Evolutionary conservation across 192 early-diverging fungal species (phyloP), one percentile per base, ranked within the genome.

Genomic region (Chytriomyces confervae): DNA sequence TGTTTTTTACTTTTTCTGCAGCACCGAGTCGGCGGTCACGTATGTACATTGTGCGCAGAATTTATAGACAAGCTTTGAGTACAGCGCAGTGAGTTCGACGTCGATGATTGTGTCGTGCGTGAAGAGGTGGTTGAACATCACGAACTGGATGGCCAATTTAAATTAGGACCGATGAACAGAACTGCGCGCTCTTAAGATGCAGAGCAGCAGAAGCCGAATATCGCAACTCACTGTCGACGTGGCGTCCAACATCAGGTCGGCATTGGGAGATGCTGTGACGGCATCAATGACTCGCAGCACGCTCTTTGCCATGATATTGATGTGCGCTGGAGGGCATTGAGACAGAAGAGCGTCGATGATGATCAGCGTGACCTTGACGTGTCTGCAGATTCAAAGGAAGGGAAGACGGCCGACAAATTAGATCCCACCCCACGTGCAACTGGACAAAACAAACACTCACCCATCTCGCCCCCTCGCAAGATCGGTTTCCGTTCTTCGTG

Each of bases 221-320:
- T 36, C 36, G 36, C 53, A 36, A 77, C 77, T 65, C 81, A 92
- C 91, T 9, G 91, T 91, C 47, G 79, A 83, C 36, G 89, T 86
- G 60, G 91, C 91, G 3, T 86, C 80, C 64, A 86, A 68, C 0
- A 91, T 71, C 51, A 95, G 80, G 46, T 88, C 91, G n/a, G 83
- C 50, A 62, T 94, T 89, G 24, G 84, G 82, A n/a, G 84, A 85
- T 20, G 84, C 81, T 13, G 93, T 76, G 24, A 87, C 80, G n/a
- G 88, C 86, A n/a, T 94, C 83, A 46, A 94, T 85, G 61, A 88
- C 89, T 8, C 77, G 50, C 18, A 97, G 87, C 70, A 95, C 84
- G 69, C 92, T 88, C 74, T 92, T 92, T 36, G 93, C 92, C 79
- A 97, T 95, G 44, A 96, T 87, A 75, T 93, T 91, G 50, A 95